Evolutionary conservation across 208 protist genomes (phyloP), one percentile per base, ranked within the genome.

Genomic region (Wallacemonas sp.): DNA sequence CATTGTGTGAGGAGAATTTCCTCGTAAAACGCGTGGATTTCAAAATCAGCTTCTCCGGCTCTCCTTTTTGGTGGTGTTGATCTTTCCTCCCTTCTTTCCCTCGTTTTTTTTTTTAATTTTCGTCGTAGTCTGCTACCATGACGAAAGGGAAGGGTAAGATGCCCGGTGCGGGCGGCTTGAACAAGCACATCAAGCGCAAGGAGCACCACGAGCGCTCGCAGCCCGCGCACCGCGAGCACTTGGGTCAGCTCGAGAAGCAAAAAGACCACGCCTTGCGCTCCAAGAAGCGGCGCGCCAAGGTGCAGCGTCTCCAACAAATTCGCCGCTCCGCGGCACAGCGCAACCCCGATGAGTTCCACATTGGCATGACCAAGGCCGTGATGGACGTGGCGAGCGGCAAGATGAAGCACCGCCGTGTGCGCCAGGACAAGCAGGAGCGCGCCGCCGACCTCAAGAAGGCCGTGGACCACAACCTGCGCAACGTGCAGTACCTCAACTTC

Each of bases 341-440:
- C 44, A 98, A 98, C 65, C 93, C 93, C 1, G 93, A 98, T 82
- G 95, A 98, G 76, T 98, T 97, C 65, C 76, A 97, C 65, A 95
- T 96, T 65, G 89, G 85, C 50, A 98, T 98, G 95, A 97, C 93
- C 0, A 91, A 93, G 76, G 76, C 87, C 16, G 72, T 95, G 33
- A 86, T 97, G 76, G 92, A 97, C 57, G 74, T 92, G 25, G 85
- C 86, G 2, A 90, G 77, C 8, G 92, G 92, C 8, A 81, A 81
- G n/a, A 91, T 94, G 84, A 92, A 89, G 75, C 63, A 77, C 38
- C 77, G 83, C 0, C 59, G 55, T 29, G 65, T 32, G 22, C 67
- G 65, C 32, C 67, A 79, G 23, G 44, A 65, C 10, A 50, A 61
- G 12, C 79, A 79, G 14, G 91, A 92, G 23, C 78, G 81, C 29